Evolutionary conservation across 2,329 filamentous ascomycete genomes (phyloP).

Genomic region (Tolypocladium paradoxum): DNA sequence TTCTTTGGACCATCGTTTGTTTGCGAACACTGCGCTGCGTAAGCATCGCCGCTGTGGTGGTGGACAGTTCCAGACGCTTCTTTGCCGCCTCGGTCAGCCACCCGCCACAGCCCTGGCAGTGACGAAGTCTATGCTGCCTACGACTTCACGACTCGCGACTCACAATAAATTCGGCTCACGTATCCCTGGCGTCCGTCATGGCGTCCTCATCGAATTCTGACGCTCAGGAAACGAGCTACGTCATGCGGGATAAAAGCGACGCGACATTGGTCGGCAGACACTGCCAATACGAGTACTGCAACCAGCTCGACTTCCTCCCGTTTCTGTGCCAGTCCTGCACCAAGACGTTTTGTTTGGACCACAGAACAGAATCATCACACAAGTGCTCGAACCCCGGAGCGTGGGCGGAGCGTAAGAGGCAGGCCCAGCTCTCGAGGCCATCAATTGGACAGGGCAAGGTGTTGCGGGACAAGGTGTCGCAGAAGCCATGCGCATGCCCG

Average conservation of each 20-base stretch:
- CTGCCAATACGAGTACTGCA: slow-evolving; percentile 86
- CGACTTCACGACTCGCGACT: slow-evolving; percentile 1
- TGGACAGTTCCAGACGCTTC: slow-evolving; percentile 23
- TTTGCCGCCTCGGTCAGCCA: slow-evolving; percentile 5
- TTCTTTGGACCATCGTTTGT: not conserved
- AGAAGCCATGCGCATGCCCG: slow-evolving; percentile 58
- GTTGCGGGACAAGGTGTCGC: slow-evolving; percentile 41
- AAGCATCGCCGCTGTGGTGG: not conserved
- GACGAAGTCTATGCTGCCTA: slow-evolving; percentile 19
- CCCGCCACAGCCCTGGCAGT: slow-evolving; percentile 5
- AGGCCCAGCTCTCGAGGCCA: slow-evolving; percentile 40
- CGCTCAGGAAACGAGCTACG: slow-evolving; percentile 45
- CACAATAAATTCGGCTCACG: slow-evolving; percentile 6
- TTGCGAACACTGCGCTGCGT: not conserved
- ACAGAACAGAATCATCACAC: slow-evolving; percentile 78
- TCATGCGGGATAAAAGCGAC: slow-evolving; percentile 64
- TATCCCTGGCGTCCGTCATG: slow-evolving; percentile 28
- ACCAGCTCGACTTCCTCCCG: slow-evolving; percentile 90
- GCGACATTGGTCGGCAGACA: slow-evolving; percentile 79
- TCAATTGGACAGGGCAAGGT: slow-evolving; percentile 43
- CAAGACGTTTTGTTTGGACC: slow-evolving; percentile 83
- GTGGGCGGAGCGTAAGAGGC: slow-evolving; percentile 48
- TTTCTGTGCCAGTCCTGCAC: slow-evolving; percentile 87
- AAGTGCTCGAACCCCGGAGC: slow-evolving; percentile 50
- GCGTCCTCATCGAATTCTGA: slow-evolving; percentile 35